Percentiles rank a stretch among this genome's conserved stretches.
Conservation (phyloP, 257 asterid genomes). For the Linderniella brevidens region DNA sequence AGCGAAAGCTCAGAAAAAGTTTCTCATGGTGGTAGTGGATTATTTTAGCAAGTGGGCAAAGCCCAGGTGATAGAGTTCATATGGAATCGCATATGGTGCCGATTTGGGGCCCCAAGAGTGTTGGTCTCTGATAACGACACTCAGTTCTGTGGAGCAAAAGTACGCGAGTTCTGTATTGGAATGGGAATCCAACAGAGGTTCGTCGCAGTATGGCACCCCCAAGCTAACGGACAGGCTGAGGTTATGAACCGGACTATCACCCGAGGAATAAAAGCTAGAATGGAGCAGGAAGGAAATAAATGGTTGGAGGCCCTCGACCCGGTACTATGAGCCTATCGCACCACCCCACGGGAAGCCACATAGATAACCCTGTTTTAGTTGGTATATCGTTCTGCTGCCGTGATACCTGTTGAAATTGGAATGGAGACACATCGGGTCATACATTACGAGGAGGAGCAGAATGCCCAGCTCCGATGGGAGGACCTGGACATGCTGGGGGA, state of each 20-base stretch:
- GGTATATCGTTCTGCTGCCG: no score
- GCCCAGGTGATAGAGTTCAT: not conserved
- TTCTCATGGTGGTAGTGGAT: not conserved
- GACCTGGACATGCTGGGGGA: no score
- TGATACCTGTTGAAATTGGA: no score
- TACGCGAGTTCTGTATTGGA: not conserved
- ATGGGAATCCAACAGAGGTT: not conserved
- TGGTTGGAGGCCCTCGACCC: not conserved
- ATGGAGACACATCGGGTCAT: no score
- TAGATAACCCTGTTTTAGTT: no score
- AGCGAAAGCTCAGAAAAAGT: not conserved
- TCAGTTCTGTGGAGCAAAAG: not conserved
- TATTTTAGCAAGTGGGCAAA: not conserved
- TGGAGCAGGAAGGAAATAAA: not conserved
- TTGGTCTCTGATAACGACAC: not conserved
- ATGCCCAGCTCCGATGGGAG: no score
- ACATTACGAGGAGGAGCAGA: no score
- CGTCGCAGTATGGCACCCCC: not conserved
- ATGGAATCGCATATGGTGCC: not conserved
- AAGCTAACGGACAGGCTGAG: not conserved
- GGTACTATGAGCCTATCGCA: not conserved
- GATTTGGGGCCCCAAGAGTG: not conserved
- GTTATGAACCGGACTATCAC: not conserved
- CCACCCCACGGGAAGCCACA: not conserved
- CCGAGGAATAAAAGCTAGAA: not conserved